Evolutionary conservation across 2,329 filamentous ascomycete genomes (phyloP).

Genomic region (Penicillium corylophilum): DNA sequence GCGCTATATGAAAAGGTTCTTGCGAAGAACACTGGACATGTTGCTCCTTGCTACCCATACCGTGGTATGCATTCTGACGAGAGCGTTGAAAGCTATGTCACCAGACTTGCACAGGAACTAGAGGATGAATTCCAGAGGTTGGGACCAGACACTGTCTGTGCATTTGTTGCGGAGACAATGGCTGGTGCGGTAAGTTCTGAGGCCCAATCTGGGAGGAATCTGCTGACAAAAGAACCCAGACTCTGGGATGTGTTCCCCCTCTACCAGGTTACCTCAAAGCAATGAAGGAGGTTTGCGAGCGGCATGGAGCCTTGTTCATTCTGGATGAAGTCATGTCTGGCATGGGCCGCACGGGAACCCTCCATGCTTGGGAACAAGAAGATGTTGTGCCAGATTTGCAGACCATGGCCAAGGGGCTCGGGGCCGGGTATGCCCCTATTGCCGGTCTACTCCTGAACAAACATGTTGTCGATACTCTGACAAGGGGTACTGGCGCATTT

Average conservation of each 20-base stretch:
- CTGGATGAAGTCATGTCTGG: constrained; percentile 56
- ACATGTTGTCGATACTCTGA: constrained; percentile 48
- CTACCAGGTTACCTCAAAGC: constrained; percentile 56
- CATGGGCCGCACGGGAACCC: constrained; percentile 54
- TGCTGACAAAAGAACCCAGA: constrained; percentile 16
- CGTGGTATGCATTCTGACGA: constrained; percentile 53
- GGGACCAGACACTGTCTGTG: constrained; percentile 64
- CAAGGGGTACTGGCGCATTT: constrained; percentile 46
- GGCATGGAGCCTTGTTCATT: constrained; percentile 54
- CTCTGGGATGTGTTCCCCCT: constrained; percentile 53
- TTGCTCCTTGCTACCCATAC: constrained; percentile 66
- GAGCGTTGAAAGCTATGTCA: constrained; percentile 56
- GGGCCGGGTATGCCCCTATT: constrained; percentile 54
- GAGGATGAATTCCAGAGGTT: constrained; percentile 63
- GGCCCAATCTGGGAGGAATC: background rate
- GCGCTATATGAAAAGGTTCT: constrained; percentile 61
- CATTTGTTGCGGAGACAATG: constrained; percentile 62
- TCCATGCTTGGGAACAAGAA: constrained; percentile 58
- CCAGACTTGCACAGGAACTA: constrained; percentile 60
- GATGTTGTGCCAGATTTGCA: constrained; percentile 56
- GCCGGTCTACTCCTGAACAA: constrained; percentile 52
- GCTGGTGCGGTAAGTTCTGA: constrained; percentile 43
- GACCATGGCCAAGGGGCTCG: constrained; percentile 58
- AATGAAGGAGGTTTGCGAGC: constrained; percentile 55
- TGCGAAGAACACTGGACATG: constrained; percentile 53